Evolutionary conservation across 805 yeast species (phyloP).

Genomic region (Wickerhamomyces silvicola): DNA sequence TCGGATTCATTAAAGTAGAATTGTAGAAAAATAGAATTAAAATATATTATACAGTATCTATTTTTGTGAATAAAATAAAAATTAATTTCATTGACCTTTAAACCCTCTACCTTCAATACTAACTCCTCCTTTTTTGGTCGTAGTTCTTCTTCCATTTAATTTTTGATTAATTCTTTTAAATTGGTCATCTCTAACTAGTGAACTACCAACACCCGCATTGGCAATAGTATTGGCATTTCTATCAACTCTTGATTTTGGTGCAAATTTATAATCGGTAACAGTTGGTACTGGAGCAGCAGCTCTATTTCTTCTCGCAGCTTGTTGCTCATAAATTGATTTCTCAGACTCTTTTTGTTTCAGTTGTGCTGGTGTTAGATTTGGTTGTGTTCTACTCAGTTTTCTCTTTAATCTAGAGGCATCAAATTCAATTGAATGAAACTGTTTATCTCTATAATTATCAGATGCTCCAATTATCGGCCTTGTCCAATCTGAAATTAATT

Average conservation of each 20-base stretch:
- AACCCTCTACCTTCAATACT: slow-evolving; percentile 55
- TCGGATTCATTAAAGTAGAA: slow-evolving; percentile 8
- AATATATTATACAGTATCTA: too few species aligned
- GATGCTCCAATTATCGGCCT: slow-evolving; percentile 95
- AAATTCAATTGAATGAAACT: slow-evolving; percentile 62
- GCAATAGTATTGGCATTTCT: slow-evolving; percentile 28
- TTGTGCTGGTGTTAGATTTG: slow-evolving; percentile 3
- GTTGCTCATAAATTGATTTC: slow-evolving; percentile 74
- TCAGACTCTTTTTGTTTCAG: slow-evolving; percentile 25
- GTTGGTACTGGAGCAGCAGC: slow-evolving; percentile 95
- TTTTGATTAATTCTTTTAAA: slow-evolving; percentile 64
- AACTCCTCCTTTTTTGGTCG: slow-evolving; percentile 59
- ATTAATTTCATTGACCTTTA: too few species aligned
- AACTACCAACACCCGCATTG: slow-evolving; percentile 43
- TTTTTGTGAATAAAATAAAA: too few species aligned
- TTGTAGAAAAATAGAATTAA: background rate
- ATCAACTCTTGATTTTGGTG: slow-evolving; percentile 68
- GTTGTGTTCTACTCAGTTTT: slow-evolving; percentile 31
- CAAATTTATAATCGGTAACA: slow-evolving; percentile 82
- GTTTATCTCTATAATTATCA: slow-evolving; percentile 87
- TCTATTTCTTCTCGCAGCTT: slow-evolving; percentile 85
- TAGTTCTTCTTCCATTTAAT: slow-evolving; percentile 22
- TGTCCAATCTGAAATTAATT: slow-evolving; percentile 94
- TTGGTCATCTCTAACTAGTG: slow-evolving; percentile 63
- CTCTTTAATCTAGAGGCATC: slow-evolving; percentile 33